phyloP scores from a whole-genome alignment of 2,329 filamentous ascomycete genomes.

The Neonectria magnoliae region DNA sequence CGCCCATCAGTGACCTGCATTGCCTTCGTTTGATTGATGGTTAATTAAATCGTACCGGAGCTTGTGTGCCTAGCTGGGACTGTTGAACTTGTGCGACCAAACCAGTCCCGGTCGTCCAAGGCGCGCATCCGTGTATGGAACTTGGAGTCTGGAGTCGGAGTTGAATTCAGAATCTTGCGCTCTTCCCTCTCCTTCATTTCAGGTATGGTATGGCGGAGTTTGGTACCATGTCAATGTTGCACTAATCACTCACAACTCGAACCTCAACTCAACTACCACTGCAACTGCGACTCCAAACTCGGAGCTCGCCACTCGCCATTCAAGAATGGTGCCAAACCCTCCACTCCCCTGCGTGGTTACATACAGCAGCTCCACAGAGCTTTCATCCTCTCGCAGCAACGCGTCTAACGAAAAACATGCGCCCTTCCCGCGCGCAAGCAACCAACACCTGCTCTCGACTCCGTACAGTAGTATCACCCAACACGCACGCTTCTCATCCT shows the following conservation, averaged over 20 bases:
- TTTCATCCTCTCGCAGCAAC: slow-evolving; percentile 12
- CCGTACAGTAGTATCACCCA: slow-evolving; percentile 1
- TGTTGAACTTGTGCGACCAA: slow-evolving; percentile 1
- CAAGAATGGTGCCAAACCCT: neutral
- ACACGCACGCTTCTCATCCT: neutral
- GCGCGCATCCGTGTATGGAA: neutral
- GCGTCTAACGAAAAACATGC: slow-evolving; percentile 35
- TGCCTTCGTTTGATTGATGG: slow-evolving; percentile 4
- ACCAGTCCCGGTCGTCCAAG: neutral
- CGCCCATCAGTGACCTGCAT: slow-evolving; percentile 4
- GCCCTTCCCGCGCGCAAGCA: slow-evolving; percentile 33
- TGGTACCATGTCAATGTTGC: neutral
- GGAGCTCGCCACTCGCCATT: neutral
- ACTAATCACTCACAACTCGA: neutral
- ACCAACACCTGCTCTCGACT: slow-evolving; percentile 19
- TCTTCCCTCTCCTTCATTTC: neutral
- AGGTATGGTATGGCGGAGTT: too few species aligned
- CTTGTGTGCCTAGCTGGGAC: neutral
- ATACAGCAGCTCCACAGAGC: neutral
- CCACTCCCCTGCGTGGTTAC: neutral
- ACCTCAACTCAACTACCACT: too few species aligned
- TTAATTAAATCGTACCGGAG: neutral
- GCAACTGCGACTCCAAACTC: neutral
- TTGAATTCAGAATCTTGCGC: neutral
- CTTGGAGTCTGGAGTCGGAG: neutral